phyloP scores from a whole-genome alignment of 164 flowering plant genomes.

The Nymphaea thermarum region DNA sequence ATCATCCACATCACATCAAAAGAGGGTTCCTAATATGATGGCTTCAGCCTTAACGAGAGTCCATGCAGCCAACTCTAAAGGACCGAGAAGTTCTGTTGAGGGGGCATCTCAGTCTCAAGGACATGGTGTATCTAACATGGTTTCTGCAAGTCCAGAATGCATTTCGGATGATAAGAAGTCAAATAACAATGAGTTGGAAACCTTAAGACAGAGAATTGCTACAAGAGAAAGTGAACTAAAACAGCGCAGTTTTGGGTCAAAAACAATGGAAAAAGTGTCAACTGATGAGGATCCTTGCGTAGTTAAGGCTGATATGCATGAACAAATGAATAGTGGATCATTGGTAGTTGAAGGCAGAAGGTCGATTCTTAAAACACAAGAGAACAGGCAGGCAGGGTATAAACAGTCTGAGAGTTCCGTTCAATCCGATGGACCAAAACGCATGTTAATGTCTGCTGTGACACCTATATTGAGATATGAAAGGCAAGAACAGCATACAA shows the following conservation, averaged over 20 bases:
- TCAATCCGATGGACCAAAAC: constrained; percentile 13
- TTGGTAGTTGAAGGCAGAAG: constrained; percentile 11
- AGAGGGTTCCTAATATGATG: neutral
- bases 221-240: constrained; percentile 59
- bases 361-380: constrained; percentile 25
- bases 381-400: constrained; percentile 38
- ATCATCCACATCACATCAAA: neutral
- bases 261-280: constrained; percentile 19
- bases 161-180: constrained; percentile 18
- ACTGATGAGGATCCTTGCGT: neutral
- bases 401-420: constrained; percentile 14
- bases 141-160: constrained; percentile 15
- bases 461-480: constrained; percentile 13
- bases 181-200: constrained; percentile 37
- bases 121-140: constrained; percentile 15
- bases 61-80: constrained; percentile 21
- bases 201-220: constrained; percentile 69
- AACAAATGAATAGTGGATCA: constrained; percentile 14
- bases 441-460: constrained; percentile 5
- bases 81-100: constrained; percentile 15
- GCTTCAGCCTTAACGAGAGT: constrained; percentile 21
- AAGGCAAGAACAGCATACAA: constrained; percentile 1
- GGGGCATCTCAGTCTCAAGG: constrained; percentile 18
- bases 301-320: constrained; percentile 11
- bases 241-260: constrained; percentile 33